Evolutionary conservation across 2,329 filamentous ascomycete species (phyloP).

Genomic region (Aspergillus sp.): DNA sequence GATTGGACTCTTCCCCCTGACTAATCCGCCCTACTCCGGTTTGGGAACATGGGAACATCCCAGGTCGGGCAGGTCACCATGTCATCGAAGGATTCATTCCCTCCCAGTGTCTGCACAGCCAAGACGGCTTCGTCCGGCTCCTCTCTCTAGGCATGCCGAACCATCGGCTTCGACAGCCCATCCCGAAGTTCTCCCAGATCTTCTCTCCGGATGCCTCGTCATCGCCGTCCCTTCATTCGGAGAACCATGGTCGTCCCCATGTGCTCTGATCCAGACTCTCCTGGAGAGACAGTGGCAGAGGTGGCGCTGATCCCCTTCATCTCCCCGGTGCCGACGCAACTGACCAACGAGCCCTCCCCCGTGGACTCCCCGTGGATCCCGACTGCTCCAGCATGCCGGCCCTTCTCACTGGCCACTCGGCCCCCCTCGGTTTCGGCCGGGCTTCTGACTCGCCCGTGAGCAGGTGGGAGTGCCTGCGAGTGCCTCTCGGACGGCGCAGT

Average conservation of each 20-base stretch:
- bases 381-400: slow-evolving; percentile 11
- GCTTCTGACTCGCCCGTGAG: slow-evolving; percentile 10
- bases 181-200: background rate
- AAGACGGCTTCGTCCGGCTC: slow-evolving; percentile 3
- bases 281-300: too few relatives aligned
- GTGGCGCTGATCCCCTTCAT: slow-evolving; percentile 12
- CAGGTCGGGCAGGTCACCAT: background rate
- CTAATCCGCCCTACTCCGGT: background rate
- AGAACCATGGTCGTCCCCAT: slow-evolving; percentile 3
- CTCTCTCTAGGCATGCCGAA: slow-evolving; percentile 2
- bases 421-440: slow-evolving; percentile 21
- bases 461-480: background rate
- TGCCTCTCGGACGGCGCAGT: background rate
- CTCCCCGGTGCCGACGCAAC: slow-evolving; percentile 7
- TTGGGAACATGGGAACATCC: background rate
- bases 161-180: background rate
- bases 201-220: background rate
- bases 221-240: background rate
- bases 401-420: slow-evolving; percentile 8
- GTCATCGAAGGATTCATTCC: background rate
- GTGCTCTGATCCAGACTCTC: background rate
- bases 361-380: slow-evolving; percentile 14
- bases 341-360: slow-evolving; percentile 10
- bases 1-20: background rate
- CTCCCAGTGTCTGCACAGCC: background rate